Percentiles rank a stretch among this genome's conserved stretches.
Evolutionary conservation across 2,329 filamentous ascomycete genomes (phyloP).

Genomic region (Aspergillus aculeatinus): DNA sequence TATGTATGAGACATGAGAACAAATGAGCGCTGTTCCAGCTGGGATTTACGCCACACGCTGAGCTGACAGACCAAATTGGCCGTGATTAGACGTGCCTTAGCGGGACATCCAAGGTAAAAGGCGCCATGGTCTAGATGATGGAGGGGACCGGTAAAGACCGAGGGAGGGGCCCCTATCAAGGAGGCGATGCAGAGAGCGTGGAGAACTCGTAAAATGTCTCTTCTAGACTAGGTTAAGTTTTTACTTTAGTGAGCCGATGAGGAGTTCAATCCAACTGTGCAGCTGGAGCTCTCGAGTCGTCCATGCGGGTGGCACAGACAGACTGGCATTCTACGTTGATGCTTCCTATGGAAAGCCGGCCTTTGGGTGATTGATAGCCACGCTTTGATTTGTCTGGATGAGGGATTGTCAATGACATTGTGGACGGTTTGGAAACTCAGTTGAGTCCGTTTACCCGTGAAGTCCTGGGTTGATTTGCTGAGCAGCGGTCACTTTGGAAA

Average conservation of each 20-base stretch:
- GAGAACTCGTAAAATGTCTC: background rate
- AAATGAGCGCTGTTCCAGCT: background rate
- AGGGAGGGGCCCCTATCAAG: background rate
- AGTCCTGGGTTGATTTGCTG: background rate
- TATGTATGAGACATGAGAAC: conserved; percentile 3
- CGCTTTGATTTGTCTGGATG: no score
- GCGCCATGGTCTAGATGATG: background rate
- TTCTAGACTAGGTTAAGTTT: background rate
- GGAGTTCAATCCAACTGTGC: background rate
- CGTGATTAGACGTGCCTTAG: conserved; percentile 2
- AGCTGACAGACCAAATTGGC: conserved; percentile 1
- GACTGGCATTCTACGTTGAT: background rate
- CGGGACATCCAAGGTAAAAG: background rate
- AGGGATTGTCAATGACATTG: background rate
- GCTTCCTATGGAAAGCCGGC: background rate
- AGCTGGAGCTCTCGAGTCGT: background rate
- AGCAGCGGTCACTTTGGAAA: no score
- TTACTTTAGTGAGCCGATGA: background rate
- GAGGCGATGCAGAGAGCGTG: background rate
- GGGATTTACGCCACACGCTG: conserved; percentile 1
- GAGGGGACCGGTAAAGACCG: background rate
- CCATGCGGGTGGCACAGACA: background rate
- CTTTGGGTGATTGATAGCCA: background rate
- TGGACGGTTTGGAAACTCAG: background rate
- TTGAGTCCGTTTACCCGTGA: background rate